Conservation (phyloP, 495 filamentous ascomycete species). For the Cudoniella acicularis region DNA sequence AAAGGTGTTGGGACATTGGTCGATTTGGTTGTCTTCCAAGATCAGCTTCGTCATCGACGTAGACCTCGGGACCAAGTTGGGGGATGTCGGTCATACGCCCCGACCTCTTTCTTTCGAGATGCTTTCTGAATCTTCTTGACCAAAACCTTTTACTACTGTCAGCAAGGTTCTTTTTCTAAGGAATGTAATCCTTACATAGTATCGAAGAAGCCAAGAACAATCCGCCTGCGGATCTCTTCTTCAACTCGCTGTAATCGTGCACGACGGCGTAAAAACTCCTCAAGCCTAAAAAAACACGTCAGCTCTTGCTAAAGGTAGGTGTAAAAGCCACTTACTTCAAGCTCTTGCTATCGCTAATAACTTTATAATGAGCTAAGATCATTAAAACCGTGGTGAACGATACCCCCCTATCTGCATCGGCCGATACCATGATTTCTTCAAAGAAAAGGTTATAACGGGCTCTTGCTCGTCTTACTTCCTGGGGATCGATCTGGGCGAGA, state of each 20-base stretch:
- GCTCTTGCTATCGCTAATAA: constrained; percentile 97
- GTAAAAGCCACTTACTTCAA: constrained; percentile 53
- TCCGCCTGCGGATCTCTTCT: constrained; percentile 83
- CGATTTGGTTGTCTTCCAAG: constrained; percentile 8
- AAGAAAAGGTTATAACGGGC: constrained; percentile 86
- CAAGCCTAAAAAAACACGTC: constrained; percentile 49
- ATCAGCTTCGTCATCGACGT: constrained; percentile 64
- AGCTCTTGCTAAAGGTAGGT: constrained; percentile 5
- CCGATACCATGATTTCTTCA: constrained; percentile 92
- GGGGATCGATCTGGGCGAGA: constrained; percentile 70
- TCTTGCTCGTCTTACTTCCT: constrained; percentile 67
- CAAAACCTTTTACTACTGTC: constrained; percentile 54
- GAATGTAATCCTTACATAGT: constrained; percentile 55
- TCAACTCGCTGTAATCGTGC: constrained; percentile 92
- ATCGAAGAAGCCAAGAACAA: constrained; percentile 93
- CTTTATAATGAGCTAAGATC: constrained; percentile 97
- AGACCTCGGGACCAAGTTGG: constrained; percentile 83
- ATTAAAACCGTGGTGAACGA: constrained; percentile 92
- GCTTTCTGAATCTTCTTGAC: constrained; percentile 73
- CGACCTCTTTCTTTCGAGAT: constrained; percentile 60
- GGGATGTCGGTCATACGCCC: constrained; percentile 74
- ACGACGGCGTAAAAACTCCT: constrained; percentile 91
- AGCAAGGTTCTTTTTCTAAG: not conserved
- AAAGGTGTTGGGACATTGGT: constrained; percentile 17
- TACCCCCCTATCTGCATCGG: constrained; percentile 81